Evolutionary conservation across 306 rosid species (phyloP).

Genomic region (Cicer cuneatum): DNA sequence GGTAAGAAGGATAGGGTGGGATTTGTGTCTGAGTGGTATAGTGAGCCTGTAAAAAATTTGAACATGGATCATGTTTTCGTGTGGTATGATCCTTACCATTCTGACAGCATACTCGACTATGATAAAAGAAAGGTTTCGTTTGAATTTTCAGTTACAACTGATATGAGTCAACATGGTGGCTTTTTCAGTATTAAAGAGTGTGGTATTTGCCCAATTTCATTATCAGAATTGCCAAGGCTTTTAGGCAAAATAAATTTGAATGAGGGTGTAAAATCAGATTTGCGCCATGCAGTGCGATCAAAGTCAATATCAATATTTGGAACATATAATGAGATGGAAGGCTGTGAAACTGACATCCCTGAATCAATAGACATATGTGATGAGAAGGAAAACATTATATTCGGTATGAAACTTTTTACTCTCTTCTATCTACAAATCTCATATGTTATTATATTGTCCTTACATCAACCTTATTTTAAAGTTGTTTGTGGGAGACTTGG

Average conservation of each 20-base stretch:
- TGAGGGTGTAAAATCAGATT: not conserved
- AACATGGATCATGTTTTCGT: conserved; percentile 5
- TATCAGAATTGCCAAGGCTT: not conserved
- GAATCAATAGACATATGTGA: not conserved
- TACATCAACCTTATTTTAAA: not conserved
- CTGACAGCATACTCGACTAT: not conserved
- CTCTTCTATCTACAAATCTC: not conserved
- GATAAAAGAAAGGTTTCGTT: not conserved
- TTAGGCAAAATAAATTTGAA: not conserved
- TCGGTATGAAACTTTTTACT: not conserved
- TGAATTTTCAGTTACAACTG: conserved; percentile 5
- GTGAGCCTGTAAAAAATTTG: not conserved
- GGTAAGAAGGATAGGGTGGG: not conserved
- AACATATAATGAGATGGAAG: not conserved
- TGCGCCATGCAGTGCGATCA: not conserved
- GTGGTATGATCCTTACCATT: conserved; percentile 37
- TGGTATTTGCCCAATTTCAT: not conserved
- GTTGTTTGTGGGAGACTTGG: too few relatives aligned
- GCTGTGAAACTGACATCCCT: not conserved
- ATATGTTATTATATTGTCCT: not conserved
- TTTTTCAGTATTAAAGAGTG: not conserved
- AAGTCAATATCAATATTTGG: not conserved
- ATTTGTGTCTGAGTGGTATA: not conserved
- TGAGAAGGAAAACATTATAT: not conserved
- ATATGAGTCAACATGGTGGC: not conserved